These are phyloP conservation scores for Metschnikowia matae DNA, from an alignment of 805 yeast species.

Conservation along the genomic window DNA sequence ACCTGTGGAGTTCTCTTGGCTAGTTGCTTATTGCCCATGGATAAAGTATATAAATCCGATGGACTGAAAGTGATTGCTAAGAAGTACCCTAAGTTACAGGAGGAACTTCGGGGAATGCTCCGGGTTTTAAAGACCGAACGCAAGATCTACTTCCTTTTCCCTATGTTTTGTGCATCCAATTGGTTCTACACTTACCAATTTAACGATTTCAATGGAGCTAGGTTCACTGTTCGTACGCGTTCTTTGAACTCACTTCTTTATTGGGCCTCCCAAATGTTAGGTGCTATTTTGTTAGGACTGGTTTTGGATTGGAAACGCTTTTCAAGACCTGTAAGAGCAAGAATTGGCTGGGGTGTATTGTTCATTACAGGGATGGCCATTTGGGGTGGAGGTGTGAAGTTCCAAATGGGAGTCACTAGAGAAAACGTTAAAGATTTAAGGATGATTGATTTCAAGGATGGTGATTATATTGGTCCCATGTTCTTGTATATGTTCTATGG, in stretches of 20 bases:
- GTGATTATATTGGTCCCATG: slow-evolving; percentile 53
- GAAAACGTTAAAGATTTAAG: slow-evolving; percentile 25
- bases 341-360: slow-evolving; percentile 40
- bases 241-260: slow-evolving; percentile 58
- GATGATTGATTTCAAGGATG: slow-evolving; percentile 45
- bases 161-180: slow-evolving; percentile 60
- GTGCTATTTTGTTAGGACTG: slow-evolving; percentile 48
- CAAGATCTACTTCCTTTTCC: slow-evolving; percentile 48
- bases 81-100: slow-evolving; percentile 43
- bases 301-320: slow-evolving; percentile 43
- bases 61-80: slow-evolving; percentile 45
- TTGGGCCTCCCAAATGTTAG: slow-evolving; percentile 59
- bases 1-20: slow-evolving; percentile 44
- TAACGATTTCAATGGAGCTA: slow-evolving; percentile 51
- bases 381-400: slow-evolving; percentile 58
- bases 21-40: slow-evolving; percentile 43
- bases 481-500: slow-evolving; percentile 63
- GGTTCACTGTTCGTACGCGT: slow-evolving; percentile 56
- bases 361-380: slow-evolving; percentile 42
- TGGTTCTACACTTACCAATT: slow-evolving; percentile 67
- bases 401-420: slow-evolving; percentile 42
- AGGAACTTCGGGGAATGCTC: slow-evolving; percentile 42
- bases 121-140: slow-evolving; percentile 38
- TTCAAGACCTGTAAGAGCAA: slow-evolving; percentile 44
- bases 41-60: slow-evolving; percentile 47